Evolutionary conservation across 306 rosid species (phyloP), one percentile per base, ranked within the genome.

Genomic region (Vigna nakashimae): DNA sequence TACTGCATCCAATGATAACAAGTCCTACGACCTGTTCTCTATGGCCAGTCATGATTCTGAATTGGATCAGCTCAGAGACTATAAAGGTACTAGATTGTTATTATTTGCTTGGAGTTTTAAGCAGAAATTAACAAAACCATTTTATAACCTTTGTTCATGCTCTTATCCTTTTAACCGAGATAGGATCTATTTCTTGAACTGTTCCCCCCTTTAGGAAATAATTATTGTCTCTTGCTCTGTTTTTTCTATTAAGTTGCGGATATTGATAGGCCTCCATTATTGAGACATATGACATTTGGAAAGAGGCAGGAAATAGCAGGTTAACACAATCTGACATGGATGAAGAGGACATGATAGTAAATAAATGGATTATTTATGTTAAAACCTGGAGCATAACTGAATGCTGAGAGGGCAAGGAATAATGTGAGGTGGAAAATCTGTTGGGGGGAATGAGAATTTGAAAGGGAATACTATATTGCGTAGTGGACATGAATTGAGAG

Each of bases 41-140:
- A 69, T 79, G 55, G 53, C 3, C 78, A 76, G 79, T 70, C 46
- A 70, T 36, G 75, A 65, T 64, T 79, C 87, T 75, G 87, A 79
- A 55, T 12, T 71, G 71, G 87, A 79, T 69, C 75, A 55, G 36
- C 17, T 46, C 46, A 26, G 71, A 46, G 51, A 55, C 59, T 68
- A 63, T 65, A 84, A 79, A 79, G 87, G 84, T 84, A 78, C 49
- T 46, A 36, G 49, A 53, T 69, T 79, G 66, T 53, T 79, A 69
- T 60, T 74, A 53, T 56, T n/a, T 74, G 51, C 69, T 69, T 48
- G 51, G 43, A 46, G 48, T 57, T 78, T 22, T 74, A 68, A 34
- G 60, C 3, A 3, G 49, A 59, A 73, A 51, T 52, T 43, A 60
- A 6, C 24, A 24, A 28, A 72, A 82, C 73, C 52, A 53, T 52